Evolutionary conservation across 139 green algal species (phyloP).

Genomic region (Chlamydomonas incerta): DNA sequence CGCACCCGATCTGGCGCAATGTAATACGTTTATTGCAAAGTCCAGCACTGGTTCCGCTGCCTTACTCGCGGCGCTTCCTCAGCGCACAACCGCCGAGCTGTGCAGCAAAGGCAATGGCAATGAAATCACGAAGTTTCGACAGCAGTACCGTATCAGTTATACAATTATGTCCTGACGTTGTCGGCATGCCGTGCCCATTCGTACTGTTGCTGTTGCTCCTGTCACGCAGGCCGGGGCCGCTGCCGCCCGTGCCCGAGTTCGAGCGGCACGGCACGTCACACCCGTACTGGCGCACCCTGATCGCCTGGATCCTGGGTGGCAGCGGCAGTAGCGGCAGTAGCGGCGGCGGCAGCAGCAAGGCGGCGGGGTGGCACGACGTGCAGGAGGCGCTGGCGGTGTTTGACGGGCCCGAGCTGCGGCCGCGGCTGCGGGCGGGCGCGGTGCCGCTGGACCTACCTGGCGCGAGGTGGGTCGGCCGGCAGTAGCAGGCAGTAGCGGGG

Average conservation of each 20-base stretch:
- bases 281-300: background rate
- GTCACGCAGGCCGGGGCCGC: background rate
- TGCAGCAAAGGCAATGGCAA: too few relatives aligned
- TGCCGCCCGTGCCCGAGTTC: background rate
- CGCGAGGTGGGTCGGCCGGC: slow-evolving; percentile 19
- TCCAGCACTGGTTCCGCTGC: too few relatives aligned
- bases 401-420: background rate
- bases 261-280: background rate
- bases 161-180: background rate
- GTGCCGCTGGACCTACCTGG: slow-evolving; percentile 3
- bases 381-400: slow-evolving; percentile 36
- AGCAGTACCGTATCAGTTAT: too few relatives aligned
- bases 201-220: too few relatives aligned
- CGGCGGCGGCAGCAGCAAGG: background rate
- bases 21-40: too few relatives aligned
- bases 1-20: too few relatives aligned
- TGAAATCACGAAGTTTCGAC: too few relatives aligned
- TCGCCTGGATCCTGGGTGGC: background rate
- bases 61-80: too few relatives aligned
- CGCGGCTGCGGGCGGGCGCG: background rate
- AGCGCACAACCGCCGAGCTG: too few relatives aligned
- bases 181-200: too few relatives aligned
- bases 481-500: too few relatives aligned
- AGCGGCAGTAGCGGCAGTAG: too few relatives aligned
- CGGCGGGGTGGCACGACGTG: slow-evolving; percentile 11